These are phyloP conservation scores for Apophysomyces variabilis DNA, from an alignment of 371 early-diverging fungal species.

Conservation along the genomic window DNA sequence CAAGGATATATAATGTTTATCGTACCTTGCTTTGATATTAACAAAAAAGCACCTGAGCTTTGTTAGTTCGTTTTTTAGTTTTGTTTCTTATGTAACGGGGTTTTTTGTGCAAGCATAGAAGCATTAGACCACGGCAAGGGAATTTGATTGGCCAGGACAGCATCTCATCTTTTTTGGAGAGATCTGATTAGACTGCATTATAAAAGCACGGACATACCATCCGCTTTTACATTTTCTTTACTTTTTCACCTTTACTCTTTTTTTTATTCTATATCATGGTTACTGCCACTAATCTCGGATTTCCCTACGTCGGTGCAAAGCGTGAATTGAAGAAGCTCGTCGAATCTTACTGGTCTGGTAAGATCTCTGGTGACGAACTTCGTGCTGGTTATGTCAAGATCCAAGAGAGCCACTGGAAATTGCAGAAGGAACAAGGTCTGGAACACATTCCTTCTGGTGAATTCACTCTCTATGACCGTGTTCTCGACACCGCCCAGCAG, in stretches of 20 bases:
- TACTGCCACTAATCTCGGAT: slow-evolving; percentile 76
- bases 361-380: slow-evolving; percentile 78
- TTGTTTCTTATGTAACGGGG: no score
- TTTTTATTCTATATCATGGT: slow-evolving; percentile 54
- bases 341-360: slow-evolving; percentile 92
- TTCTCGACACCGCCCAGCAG: slow-evolving; percentile 85
- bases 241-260: neutral
- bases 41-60: no score
- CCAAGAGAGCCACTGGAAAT: slow-evolving; percentile 88
- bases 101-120: neutral
- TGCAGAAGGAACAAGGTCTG: slow-evolving; percentile 81
- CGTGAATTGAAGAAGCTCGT: slow-evolving; percentile 90
- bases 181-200: slow-evolving; percentile 6
- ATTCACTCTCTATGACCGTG: slow-evolving; percentile 95
- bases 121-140: neutral
- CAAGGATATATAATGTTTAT: no score
- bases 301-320: slow-evolving; percentile 84
- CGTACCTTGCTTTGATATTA: no score
- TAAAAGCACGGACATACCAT: neutral
- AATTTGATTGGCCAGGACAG: slow-evolving; percentile 7
- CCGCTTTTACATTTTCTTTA: slow-evolving; percentile 9
- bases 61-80: no score
- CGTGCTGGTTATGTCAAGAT: slow-evolving; percentile 74
- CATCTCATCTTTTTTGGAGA: slow-evolving; percentile 5
- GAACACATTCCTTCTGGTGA: slow-evolving; percentile 91